Base-by-base conservation (phyloP, 108 stramenopile genomes). In the Conticribra guillardii region DNA sequence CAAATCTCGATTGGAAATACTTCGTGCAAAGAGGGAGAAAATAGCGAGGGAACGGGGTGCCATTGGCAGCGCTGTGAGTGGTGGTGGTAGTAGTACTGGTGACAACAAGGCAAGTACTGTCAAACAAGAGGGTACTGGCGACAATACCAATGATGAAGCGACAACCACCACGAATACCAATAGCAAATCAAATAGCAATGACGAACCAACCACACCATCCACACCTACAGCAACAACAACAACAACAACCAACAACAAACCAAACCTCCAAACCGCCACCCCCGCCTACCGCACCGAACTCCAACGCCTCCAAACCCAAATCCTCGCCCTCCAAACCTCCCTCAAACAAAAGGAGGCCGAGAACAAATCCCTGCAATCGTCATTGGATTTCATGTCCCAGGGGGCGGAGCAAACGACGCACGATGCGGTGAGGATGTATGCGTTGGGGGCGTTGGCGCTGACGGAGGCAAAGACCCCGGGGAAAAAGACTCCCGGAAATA, bases 401-500 rank as follows among this genome's bases (percentile, higher is more conserved):
- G 77, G 69, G 16, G 77, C 77, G 11, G 77, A 79, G 27, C 77
- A 71, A 46, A 71, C 57, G 9, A 79, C 77, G 14, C 77, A 79
- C 48, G 77, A 79, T 54, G 77, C 77, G 5, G 77, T 79, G 19
- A 34, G 77, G 27, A 79, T 79, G 77, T 79, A 79, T 54, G 77
- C 77, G 33, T 41, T 79, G 77, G 77, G 77, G 15, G 77, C 77
- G 17, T 69, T 76, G 60, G 79, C 79, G 31, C 64, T 80, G 60
- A 71, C 67, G 14, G 79, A 80, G 54, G 68, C 51, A 4, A 76
- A 75, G 60, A 59, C 37, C 9, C 19, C 37, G 8, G 50, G 26
- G 2, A 33, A 27, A 16, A 58, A 26, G 3, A 16, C 44, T 41
- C 41, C 23, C 1, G 3, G 21, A 14, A 18, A 27, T 5, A 51